Base-by-base conservation (phyloP, 495 filamentous ascomycete species). In the Friedmanniomyces endolithicus region DNA sequence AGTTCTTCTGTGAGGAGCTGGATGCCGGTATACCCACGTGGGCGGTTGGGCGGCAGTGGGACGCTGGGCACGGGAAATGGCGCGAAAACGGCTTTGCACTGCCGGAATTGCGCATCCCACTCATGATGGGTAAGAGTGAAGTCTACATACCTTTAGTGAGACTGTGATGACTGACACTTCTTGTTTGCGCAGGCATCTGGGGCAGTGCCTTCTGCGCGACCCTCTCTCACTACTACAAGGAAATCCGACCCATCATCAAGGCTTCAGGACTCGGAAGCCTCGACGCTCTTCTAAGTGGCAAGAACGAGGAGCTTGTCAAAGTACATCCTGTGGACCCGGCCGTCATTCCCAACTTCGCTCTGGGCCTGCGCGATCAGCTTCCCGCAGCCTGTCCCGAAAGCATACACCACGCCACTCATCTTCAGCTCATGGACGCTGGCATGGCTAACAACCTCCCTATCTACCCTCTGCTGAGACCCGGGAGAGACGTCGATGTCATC, bases 391-490 rank as follows among this genome's bases (percentile, higher is more conserved):
- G 81, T 44, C 88, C 92, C 0, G 77, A 83, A 45, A 86, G 78
- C 24, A 80, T 94, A 39, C 81, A 84, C 62, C 72, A 78, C 46
- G 75, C 72, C 19, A 71, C 81, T 33, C 81, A 87, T 60, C 74
- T 97, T 23, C 83, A 92, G 60, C 78, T 96, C 4, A 95, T 95
- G 65, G 92, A 98, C 70, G 88, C 92, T 6, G 92, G 92, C 12
- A 98, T 98, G 90, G 88, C 84, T 49, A 97, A 97, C 66, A 98
- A 98, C 61, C 75, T 98, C 2, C 90, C 92, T 4, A 86, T 95
- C 25, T 98, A 98, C 67, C 92, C 92, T 0, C 76, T 97, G 6
- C 81, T 98, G 23, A 79, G 92, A 19, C 87, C 85, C 0, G 90
- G 88, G 2, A 76, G 92, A 25, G 80, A 92, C 59, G 81, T 97